Conservation (phyloP, 352 stramenopile species). For the Pythium aquatile region DNA sequence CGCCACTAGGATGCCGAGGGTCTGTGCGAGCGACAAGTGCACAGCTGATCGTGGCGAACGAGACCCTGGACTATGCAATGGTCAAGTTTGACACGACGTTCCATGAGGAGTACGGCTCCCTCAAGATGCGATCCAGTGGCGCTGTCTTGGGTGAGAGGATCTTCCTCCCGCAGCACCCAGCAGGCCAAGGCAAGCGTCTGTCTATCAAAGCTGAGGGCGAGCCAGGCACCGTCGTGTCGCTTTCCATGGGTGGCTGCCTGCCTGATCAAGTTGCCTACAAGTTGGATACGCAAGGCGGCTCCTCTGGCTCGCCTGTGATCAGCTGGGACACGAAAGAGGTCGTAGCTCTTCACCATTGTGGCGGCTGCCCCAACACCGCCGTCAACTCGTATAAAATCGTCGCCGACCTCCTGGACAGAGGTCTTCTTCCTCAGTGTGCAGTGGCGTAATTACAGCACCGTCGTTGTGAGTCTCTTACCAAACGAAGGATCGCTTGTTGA, state of each 20-base stretch:
- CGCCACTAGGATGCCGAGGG: constrained; percentile 35
- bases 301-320: constrained; percentile 66
- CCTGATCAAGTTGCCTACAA: constrained; percentile 60
- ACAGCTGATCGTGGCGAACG: constrained; percentile 39
- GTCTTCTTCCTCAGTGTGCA: constrained; percentile 43
- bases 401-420: constrained; percentile 36
- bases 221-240: constrained; percentile 40
- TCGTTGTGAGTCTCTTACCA: background rate
- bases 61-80: constrained; percentile 58
- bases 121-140: constrained; percentile 44
- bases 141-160: constrained; percentile 48
- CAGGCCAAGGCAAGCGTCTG: constrained; percentile 63
- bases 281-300: constrained; percentile 64
- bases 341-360: constrained; percentile 72
- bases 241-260: constrained; percentile 40
- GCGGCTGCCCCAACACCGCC: constrained; percentile 66
- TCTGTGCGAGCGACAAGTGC: constrained; percentile 28
- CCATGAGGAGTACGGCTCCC: constrained; percentile 47
- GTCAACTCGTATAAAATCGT: constrained; percentile 70
- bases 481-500: too few species aligned
- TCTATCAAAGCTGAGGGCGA: constrained; percentile 46
- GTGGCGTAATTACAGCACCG: constrained; percentile 16
- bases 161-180: constrained; percentile 62
- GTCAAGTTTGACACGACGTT: constrained; percentile 56
- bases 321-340: constrained; percentile 52